Percentiles rank a stretch among this genome's conserved stretches.
Evolutionary conservation across 2,329 filamentous ascomycete species (phyloP).

Genomic region (Microdochium bolleyi): DNA sequence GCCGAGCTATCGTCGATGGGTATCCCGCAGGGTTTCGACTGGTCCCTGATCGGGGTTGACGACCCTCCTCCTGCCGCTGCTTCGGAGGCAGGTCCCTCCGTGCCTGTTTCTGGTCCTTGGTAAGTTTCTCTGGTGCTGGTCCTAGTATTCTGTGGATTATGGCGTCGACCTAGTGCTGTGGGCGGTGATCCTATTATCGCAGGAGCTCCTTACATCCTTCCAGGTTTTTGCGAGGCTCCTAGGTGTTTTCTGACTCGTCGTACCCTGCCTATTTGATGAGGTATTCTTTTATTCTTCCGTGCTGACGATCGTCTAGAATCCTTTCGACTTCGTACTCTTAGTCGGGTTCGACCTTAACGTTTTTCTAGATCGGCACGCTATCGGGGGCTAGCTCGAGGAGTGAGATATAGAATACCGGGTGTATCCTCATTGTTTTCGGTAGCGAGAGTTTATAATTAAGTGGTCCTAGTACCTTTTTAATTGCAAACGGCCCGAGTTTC

Average conservation of each 20-base stretch:
- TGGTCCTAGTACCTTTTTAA: slow-evolving; percentile 1
- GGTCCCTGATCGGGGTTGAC: too few relatives aligned
- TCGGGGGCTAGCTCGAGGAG: background rate
- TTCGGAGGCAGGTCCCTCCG: too few relatives aligned
- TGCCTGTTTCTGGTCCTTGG: too few relatives aligned
- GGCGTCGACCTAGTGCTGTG: background rate
- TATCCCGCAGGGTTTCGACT: too few relatives aligned
- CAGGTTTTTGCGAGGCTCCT: background rate
- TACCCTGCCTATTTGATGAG: background rate
- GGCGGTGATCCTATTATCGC: background rate
- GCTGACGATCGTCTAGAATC: background rate
- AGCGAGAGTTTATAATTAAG: slow-evolving; percentile 3
- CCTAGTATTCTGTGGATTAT: background rate
- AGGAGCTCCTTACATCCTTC: background rate
- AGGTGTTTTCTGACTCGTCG: background rate
- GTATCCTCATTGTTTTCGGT: background rate
- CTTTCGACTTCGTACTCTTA: background rate
- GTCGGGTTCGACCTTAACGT: background rate
- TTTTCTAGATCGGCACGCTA: background rate
- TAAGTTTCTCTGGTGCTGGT: background rate
- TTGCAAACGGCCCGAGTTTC: background rate
- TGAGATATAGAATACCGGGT: slow-evolving; percentile 3
- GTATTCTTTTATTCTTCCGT: background rate
- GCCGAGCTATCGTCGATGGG: too few relatives aligned
- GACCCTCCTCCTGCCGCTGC: too few relatives aligned